Evolutionary conservation across 1,139 yeast species (phyloP), one percentile per base, ranked within the genome.

Genomic region (Taphrina deformans): DNA sequence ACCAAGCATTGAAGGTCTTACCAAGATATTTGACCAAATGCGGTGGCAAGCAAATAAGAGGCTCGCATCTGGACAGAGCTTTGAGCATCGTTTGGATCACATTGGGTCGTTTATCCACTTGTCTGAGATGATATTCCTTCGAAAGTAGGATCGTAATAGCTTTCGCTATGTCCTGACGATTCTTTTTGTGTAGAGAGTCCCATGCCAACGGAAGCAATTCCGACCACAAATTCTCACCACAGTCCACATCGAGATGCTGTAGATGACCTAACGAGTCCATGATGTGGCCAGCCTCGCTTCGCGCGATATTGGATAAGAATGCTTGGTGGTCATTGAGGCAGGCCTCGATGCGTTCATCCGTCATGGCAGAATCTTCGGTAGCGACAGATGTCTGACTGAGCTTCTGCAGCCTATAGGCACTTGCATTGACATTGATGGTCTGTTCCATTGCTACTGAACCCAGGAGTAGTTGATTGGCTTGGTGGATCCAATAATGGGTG

Each of bases 401-500:
- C 65, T 4, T 68, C 68, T 18, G 71, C 71, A 24, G 69, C 64
- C 14, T 67, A 29, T 41, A 67, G 14, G 55, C 61, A 14, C 26
- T 44, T 2, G 51, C 48, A 48, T 56, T 59, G 6, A 52, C 38
- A 9, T 48, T 55, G 4, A 56, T 23, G 4, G 41, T 26, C 14
- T 31, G 40, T 26, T 82, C 82, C 52, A 75, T 75, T 66, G 86
- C 87, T 70, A 90, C 84, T 0, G 96, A 82, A 0, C 96, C 96
- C 73, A 88, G 89, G 12, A 95, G 77, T 51, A 95, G 77, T 73
- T 93, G 98, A 45, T 90, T 79, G 0, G 96, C 99, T 75, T 93
- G 99, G 73, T 91, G 90, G 68, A 92, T 78, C 99, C 99, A 95
- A 60, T 92, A 91, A 72, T 88, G 88, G 70, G 92, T 98, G 0